Conservation (phyloP, 257 asterid genomes). For the Linaria vulgaris region DNA sequence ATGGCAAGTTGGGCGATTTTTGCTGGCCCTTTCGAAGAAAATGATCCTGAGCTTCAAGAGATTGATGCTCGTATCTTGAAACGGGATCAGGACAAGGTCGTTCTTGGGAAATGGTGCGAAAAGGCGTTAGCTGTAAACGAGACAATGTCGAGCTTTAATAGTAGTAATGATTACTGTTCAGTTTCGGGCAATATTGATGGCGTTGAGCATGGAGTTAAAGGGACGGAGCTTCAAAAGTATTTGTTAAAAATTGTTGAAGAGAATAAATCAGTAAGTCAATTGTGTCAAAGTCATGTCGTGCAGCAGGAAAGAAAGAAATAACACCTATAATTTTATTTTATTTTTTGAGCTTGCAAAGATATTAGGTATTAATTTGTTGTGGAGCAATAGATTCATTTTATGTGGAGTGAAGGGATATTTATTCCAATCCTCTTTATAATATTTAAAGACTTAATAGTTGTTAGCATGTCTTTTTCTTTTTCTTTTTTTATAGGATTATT, state of each 20-base stretch:
- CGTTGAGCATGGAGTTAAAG: slow-evolving; percentile 33
- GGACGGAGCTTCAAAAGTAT: slow-evolving; percentile 29
- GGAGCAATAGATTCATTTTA: too few species aligned
- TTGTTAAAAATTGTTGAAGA: slow-evolving; percentile 28
- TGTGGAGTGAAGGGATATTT: too few species aligned
- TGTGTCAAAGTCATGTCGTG: slow-evolving; percentile 25
- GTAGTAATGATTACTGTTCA: slow-evolving; percentile 28
- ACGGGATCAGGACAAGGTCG: slow-evolving; percentile 29
- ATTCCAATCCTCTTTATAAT: too few species aligned
- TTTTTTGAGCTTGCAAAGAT: too few species aligned
- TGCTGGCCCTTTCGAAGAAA: slow-evolving; percentile 36
- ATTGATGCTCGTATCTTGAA: slow-evolving; percentile 39
- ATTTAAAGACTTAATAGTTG: too few species aligned
- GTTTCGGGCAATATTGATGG: slow-evolving; percentile 40
- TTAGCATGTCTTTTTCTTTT: too few species aligned
- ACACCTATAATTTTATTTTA: not conserved
- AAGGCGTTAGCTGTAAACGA: slow-evolving; percentile 10
- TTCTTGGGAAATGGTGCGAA: slow-evolving; percentile 50
- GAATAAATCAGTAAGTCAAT: slow-evolving; percentile 18
- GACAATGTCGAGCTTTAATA: slow-evolving; percentile 2
- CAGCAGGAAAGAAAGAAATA: slow-evolving; percentile 13
- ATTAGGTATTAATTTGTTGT: too few species aligned
- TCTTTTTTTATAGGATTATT: too few species aligned
- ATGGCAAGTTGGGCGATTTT: slow-evolving; percentile 24
- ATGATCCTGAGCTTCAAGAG: slow-evolving; percentile 34